Base-by-base conservation (phyloP, 2,329 filamentous ascomycete species). In the Apiospora pterosperma region DNA sequence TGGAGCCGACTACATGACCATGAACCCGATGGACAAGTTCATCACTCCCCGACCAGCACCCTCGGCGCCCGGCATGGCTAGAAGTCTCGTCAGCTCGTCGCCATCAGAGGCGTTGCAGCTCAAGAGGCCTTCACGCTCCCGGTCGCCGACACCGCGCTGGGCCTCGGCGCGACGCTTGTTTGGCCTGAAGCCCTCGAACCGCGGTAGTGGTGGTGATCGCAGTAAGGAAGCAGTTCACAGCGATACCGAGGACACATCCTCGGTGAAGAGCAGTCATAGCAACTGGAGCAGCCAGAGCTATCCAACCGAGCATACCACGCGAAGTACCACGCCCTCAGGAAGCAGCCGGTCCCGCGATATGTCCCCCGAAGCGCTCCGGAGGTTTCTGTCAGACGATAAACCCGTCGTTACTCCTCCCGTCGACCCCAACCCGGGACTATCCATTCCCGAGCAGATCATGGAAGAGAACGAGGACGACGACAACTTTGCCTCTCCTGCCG, bases 11-110 rank as follows among this genome's bases (percentile, higher is more conserved):
- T 85, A 86, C 71, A 90, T 87, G 74, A 96, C 92, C 1, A 90
- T 94, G 85, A 86, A 95, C 70, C 92, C 92, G 0, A 81, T 85
- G 36, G 90, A 92, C 79, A 93, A 91, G 73, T 96, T 89, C 74
- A 81, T 88, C 70, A 87, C 90, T 36, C 92, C 91, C 12, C 84
- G 89, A 62, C 86, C 88, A 25, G 82, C 84, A 23, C 79, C 82
- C 1, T 80, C 81, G 19, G 79, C 81, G 67, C 80, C 86, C 58
- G 73, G 80, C 64, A 66, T 68, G n/a, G 71, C 79, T 28, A 73
- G 79, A 23, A 78, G 75, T 41, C 76, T 75, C 25, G 61, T 77
- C 59, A 69, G 73, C 44, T 76, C 78, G 38, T 71, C 78, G 19
- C 62, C 55, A 14, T 25, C 62, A 19, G 71, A 75, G 23, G 65